Evolutionary conservation across 2,329 filamentous ascomycete species (phyloP), one percentile per base, ranked within the genome.

Genomic region (Claviceps sp.): DNA sequence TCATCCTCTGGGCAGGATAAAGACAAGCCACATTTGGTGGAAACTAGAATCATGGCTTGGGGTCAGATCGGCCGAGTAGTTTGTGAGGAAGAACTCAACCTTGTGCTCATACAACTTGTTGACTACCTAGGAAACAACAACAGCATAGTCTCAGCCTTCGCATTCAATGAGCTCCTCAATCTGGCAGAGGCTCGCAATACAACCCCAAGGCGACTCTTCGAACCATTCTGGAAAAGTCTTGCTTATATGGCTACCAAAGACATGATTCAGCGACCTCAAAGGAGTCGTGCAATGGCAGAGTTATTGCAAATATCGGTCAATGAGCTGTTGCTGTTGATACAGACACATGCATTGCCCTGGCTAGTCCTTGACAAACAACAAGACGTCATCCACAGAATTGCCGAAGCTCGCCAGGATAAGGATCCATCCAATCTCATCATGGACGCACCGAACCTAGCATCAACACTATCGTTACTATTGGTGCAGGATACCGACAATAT

Each of bases 111-210:
- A 52, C 83, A 86, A 57, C 76, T 97, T 6, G 75, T 96, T 8
- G 86, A 95, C 53, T 95, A 93, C 62, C 73, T 97, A 8, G 91
- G 91, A 7, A 85, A 93, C 67, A 74, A 79, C 43, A 95, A 94
- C 64, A 78, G 80, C 41, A 78, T 95, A 37, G 74, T 95, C 8
- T 88, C 84, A 50, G 85, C 84, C 4, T 79, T 89, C 56, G 88
- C 91, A 3, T 93, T 89, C 64, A 85, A 86, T 57, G 90, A 95
- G 67, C 71, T 95, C 41, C 74, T 85, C 20, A 82, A 81, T 55
- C 74, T 97, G 48, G 85, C 89, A 1, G 77, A 84, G 50, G 71
- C 75, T 47, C 77, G 82, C 42, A 73, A 75, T 3, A 73, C 79
- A 40, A 84, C 80, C 1, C 77, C 84, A 2, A 75, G 77, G 30